Conservation (phyloP, 352 stramenopile genomes). For the Phytophthora constricta region DNA sequence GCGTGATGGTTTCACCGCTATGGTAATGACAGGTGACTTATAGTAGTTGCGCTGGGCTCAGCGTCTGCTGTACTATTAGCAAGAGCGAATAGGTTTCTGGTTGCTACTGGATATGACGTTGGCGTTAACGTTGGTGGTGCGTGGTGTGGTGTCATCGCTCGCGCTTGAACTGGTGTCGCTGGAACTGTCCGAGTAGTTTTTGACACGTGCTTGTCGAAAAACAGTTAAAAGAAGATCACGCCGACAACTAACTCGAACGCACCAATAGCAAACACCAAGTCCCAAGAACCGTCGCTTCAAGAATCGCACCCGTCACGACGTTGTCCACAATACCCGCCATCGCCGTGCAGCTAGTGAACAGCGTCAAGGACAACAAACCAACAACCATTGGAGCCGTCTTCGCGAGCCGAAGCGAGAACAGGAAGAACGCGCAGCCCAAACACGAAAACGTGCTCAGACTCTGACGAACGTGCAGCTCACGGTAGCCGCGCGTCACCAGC, state of each 20-base stretch:
- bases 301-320: constrained; percentile 83
- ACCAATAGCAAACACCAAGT: constrained; percentile 87
- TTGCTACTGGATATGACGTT: not conserved
- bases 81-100: not conserved
- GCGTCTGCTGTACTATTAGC: no score
- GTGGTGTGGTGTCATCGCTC: constrained; percentile 1
- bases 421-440: constrained; percentile 70
- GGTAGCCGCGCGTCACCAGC: constrained; percentile 67
- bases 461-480: constrained; percentile 80
- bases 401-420: constrained; percentile 77
- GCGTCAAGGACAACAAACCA: constrained; percentile 71
- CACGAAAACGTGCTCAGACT: constrained; percentile 80
- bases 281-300: constrained; percentile 72
- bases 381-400: constrained; percentile 59
- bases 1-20: no score
- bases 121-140: not conserved
- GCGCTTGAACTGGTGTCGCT: constrained; percentile 34
- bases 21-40: no score
- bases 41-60: no score
- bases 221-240: constrained; percentile 75
- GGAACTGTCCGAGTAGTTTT: constrained; percentile 26
- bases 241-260: constrained; percentile 73
- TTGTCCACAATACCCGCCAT: constrained; percentile 87
- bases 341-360: constrained; percentile 78
- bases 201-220: constrained; percentile 71